Percentiles rank a stretch among this genome's conserved stretches.
Evolutionary conservation across 2,329 filamentous ascomycete species (phyloP).

Genomic region (Claviceps pusilla): DNA sequence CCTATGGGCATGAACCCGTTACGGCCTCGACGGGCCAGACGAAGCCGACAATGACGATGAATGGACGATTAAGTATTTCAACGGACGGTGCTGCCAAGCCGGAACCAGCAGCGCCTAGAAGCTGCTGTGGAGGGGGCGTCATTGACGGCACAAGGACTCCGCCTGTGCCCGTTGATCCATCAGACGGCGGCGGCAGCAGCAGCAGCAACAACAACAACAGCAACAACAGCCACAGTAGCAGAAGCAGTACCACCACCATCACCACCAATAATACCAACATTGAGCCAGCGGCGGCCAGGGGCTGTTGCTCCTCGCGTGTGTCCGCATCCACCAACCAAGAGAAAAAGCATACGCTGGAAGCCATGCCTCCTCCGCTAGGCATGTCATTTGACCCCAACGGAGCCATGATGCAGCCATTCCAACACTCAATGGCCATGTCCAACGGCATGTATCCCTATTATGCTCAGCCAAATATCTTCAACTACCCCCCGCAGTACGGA

Average conservation of each 20-base stretch:
- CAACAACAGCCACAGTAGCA: not conserved
- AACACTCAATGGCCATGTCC: slow-evolving; percentile 20
- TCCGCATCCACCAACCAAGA: slow-evolving; percentile 9
- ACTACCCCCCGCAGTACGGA: slow-evolving; percentile 38
- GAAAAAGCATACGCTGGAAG: slow-evolving; percentile 8
- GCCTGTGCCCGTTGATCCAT: slow-evolving; percentile 4
- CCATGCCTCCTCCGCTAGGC: slow-evolving; percentile 8
- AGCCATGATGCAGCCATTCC: slow-evolving; percentile 22
- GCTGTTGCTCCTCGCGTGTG: slow-evolving; percentile 16
- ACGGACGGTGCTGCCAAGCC: slow-evolving; percentile 9
- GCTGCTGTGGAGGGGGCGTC: slow-evolving; percentile 12
- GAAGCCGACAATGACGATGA: slow-evolving; percentile 7
- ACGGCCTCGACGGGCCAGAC: slow-evolving; percentile 9
- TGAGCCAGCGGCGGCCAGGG: slow-evolving; percentile 9
- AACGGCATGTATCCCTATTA: slow-evolving; percentile 27
- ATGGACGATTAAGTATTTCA: slow-evolving; percentile 9
- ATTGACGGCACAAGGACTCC: slow-evolving; percentile 2
- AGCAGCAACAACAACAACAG: not conserved
- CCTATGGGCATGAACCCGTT: slow-evolving; percentile 15
- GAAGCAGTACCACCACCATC: not conserved
- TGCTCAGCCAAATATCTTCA: slow-evolving; percentile 31
- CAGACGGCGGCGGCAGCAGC: slow-evolving; percentile 6
- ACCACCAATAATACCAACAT: not conserved
- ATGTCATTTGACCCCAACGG: slow-evolving; percentile 12
- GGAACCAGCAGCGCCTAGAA: slow-evolving; percentile 4